These are phyloP conservation scores for Lyophyllum decastes DNA, from an alignment of 768 basidiomycete species.

Conservation along the genomic window DNA sequence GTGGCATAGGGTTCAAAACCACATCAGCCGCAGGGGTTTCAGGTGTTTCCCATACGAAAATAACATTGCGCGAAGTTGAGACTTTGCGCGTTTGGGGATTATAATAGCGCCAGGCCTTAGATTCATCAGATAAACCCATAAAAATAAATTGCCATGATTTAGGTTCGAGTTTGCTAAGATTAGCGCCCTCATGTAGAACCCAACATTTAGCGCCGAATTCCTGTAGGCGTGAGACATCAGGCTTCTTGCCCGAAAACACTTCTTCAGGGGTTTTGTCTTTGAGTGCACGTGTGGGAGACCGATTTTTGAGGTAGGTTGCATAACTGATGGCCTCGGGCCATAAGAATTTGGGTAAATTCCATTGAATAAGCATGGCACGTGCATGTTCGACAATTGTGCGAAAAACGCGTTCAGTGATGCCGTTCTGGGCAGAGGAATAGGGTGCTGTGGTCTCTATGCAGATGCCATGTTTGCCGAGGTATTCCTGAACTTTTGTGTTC, in stretches of 20 bases:
- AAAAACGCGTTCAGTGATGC: background rate
- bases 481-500: background rate
- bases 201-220: conserved; percentile 1
- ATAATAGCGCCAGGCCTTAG: no score
- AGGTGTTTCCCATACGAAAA: background rate
- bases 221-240: background rate
- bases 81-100: no score
- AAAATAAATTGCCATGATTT: no score
- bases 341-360: background rate
- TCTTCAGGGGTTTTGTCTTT: conserved; percentile 3
- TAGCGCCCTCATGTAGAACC: background rate
- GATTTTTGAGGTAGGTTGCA: conserved; percentile 8
- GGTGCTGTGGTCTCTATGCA: background rate
- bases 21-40: background rate
- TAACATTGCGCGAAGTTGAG: conserved; percentile 9
- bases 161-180: no score
- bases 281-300: background rate
- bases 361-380: background rate
- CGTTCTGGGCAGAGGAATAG: conserved; percentile 1
- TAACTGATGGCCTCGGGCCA: background rate
- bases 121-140: no score
- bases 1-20: no score
- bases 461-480: background rate
- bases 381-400: conserved; percentile 3
- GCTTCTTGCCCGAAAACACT: conserved; percentile 4